phyloP scores from a whole-genome alignment of 2,329 filamentous ascomycete species.

The Orbilia javanica region DNA sequence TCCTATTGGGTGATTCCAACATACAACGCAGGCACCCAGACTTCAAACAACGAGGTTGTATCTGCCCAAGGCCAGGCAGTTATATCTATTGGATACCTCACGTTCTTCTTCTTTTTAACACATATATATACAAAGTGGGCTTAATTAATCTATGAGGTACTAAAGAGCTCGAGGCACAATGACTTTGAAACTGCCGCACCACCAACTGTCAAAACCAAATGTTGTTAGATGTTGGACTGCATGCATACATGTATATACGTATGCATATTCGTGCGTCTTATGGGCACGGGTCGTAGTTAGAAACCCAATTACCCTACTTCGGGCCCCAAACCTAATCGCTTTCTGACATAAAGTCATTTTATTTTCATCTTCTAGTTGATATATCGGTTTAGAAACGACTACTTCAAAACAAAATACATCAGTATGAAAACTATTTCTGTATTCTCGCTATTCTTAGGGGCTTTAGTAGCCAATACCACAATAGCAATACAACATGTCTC shows the following conservation, averaged over 20 bases:
- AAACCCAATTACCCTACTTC: too few species aligned
- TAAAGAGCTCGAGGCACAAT: neutral
- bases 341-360: neutral
- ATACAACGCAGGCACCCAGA: neutral
- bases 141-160: neutral
- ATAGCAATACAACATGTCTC: neutral
- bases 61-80: too few species aligned
- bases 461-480: neutral
- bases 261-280: too few species aligned
- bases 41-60: neutral
- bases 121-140: too few species aligned
- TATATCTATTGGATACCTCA: too few species aligned
- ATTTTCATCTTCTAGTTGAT: too few species aligned
- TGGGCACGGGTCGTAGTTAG: too few species aligned
- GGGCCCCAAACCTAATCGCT: too few species aligned
- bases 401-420: neutral
- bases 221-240: neutral
- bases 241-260: too few species aligned
- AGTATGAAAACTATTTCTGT: neutral
- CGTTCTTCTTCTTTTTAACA: too few species aligned
- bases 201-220: neutral
- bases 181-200: neutral
- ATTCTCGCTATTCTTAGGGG: neutral
- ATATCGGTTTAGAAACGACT: neutral
- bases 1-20: slow-evolving; percentile 14